Percentiles rank a stretch among this genome's conserved stretches.
phyloP scores from a whole-genome alignment of 768 basidiomycete genomes.

The Auriscalpium microsporum region DNA sequence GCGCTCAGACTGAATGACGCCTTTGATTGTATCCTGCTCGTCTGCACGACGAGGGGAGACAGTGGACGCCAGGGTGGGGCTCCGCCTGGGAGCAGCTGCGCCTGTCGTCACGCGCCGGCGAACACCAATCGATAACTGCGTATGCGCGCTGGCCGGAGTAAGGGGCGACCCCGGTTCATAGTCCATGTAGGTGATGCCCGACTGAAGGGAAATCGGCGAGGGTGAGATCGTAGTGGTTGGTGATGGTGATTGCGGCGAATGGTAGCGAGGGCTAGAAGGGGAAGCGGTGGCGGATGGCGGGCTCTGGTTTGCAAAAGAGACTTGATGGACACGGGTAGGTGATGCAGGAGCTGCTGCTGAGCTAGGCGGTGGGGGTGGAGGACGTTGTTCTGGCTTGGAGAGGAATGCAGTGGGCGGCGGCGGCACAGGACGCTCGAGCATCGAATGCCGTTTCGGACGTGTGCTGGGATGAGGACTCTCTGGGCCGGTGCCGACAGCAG shows the following conservation, averaged over 20 bases:
- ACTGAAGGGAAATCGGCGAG: constrained; percentile 1
- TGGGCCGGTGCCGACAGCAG: not conserved
- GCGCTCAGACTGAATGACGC: no score
- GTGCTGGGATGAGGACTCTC: not conserved
- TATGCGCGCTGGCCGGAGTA: not conserved
- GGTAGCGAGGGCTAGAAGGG: not conserved
- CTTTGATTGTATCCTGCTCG: no score
- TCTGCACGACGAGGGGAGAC: no score
- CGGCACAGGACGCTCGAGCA: constrained; percentile 3
- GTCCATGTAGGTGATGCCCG: constrained; percentile 1
- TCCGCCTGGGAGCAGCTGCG: not conserved
- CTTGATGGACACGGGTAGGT: not conserved
- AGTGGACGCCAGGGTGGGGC: no score
- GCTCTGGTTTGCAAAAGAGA: not conserved
- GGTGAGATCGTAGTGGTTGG: constrained; percentile 5
- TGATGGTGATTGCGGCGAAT: constrained; percentile 6
- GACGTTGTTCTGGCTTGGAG: not conserved
- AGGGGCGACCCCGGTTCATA: not conserved
- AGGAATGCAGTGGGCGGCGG: not conserved
- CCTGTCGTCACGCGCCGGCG: constrained; percentile 9
- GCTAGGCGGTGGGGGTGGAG: not conserved
- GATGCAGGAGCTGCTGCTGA: not conserved
- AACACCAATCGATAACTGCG: not conserved
- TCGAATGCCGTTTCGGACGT: constrained; percentile 11
- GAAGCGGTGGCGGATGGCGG: constrained; percentile 6